phyloP scores from a whole-genome alignment of 805 yeast genomes.

The Metschnikowia arizonensis region DNA sequence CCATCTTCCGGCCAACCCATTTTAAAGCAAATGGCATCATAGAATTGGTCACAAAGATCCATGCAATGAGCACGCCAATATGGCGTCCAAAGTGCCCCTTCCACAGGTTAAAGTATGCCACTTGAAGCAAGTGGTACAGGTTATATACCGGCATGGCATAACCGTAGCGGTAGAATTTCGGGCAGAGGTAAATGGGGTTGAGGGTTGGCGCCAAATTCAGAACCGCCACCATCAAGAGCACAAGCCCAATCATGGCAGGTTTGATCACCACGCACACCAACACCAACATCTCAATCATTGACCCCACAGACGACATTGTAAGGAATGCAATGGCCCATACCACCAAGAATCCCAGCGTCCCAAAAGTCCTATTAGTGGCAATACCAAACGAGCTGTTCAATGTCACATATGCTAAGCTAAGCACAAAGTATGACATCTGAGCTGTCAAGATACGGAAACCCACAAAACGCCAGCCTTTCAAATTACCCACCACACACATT shows the following conservation, averaged over 20 bases:
- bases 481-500: constrained; percentile 23
- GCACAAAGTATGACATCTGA: constrained; percentile 26
- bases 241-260: constrained; percentile 27
- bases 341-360: constrained; percentile 31
- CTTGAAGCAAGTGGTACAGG: constrained; percentile 29
- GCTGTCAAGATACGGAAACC: constrained; percentile 24
- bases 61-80: constrained; percentile 29
- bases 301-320: constrained; percentile 30
- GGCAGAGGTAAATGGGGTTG: constrained; percentile 29
- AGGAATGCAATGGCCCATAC: constrained; percentile 30
- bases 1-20: constrained; percentile 12
- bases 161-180: constrained; percentile 32
- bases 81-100: constrained; percentile 33
- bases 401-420: constrained; percentile 27
- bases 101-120: constrained; percentile 31
- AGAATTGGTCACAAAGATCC: constrained; percentile 28
- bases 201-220: constrained; percentile 30
- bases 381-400: constrained; percentile 30
- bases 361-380: constrained; percentile 21
- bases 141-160: constrained; percentile 35
- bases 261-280: constrained; percentile 22
- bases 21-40: constrained; percentile 27
- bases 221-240: constrained; percentile 26
- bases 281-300: constrained; percentile 27
- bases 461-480: constrained; percentile 26